Evolutionary conservation across 2,329 filamentous ascomycete genomes (phyloP), one percentile per base, ranked within the genome.

Genomic region (Dothiorella sarmentorum): DNA sequence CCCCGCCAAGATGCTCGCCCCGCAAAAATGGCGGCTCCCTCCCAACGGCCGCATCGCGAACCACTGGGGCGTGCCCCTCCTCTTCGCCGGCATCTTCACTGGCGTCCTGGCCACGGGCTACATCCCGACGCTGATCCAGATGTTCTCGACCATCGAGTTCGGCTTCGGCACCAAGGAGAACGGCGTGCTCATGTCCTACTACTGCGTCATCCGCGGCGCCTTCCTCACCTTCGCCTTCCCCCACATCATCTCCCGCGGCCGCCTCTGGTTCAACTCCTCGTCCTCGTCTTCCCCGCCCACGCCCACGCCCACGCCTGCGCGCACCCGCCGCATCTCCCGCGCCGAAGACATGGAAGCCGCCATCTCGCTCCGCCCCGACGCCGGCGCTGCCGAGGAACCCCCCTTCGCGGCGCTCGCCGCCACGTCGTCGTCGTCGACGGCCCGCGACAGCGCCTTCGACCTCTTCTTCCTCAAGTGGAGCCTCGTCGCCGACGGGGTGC

Each of bases 51-150:
- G 72, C 1, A 64, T 80, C 4, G 74, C 71, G 49, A 82, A 72
- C 17, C 83, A 88, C 62, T 83, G 83, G 22, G 86, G 87, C 1
- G 78, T 87, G 0, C 71, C 87, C 3, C 80, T 88, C 1, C 78
- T 90, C 3, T 86, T 84, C 18, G 72, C 78, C 0, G 87, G 87
- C 1, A 85, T 88, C 2, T 90, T 88, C 60, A 71, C 87, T 0
- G 86, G 83, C 0, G 85, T 89, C 67, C 76, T 89, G 1, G 86
- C 87, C 0, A 89, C 87, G 0, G 85, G 85, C 1, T 90, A 88
- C 58, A 85, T 86, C 0, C 83, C 85, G 0, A 76, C 83, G 0
- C 72, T 90, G 10, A 70, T 80, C 0, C 78, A 80, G 57, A 76
- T 80, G 72, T 80, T 78, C 63, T 70, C 75, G 4, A 79, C 77